Conservation (phyloP, 495 filamentous ascomycete genomes). For the Daldinia bambusicola region DNA sequence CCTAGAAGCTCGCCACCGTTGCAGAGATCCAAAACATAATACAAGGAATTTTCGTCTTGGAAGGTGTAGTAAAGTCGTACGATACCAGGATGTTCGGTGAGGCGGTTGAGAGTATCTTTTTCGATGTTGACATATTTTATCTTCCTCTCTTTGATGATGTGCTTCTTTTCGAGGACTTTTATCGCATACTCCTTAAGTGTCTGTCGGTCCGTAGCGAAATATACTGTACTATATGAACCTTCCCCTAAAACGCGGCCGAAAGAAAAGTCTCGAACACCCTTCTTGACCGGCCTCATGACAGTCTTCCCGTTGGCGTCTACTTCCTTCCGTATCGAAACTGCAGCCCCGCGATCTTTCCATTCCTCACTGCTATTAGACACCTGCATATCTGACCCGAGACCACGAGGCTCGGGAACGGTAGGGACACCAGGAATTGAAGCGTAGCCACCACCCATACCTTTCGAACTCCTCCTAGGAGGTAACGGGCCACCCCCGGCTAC, state of each 20-base stretch:
- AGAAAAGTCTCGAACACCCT: constrained; percentile 95
- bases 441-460: constrained; percentile 65
- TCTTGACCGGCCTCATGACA: constrained; percentile 86
- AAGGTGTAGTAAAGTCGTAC: constrained; percentile 99
- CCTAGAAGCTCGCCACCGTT: constrained; percentile 92
- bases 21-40: constrained; percentile 96
- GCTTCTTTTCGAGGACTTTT: constrained; percentile 97
- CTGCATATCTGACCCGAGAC: constrained; percentile 72
- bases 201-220: constrained; percentile 93
- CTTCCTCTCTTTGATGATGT: constrained; percentile 99
- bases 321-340: constrained; percentile 80
- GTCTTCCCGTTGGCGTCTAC: constrained; percentile 84
- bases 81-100: constrained; percentile 96
- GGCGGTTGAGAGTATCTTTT: constrained; percentile 94
- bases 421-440: constrained; percentile 54
- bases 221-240: constrained; percentile 97
- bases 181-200: constrained; percentile 97
- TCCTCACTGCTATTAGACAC: constrained; percentile 81
- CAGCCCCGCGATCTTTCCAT: constrained; percentile 94
- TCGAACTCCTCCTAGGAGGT: constrained; percentile 75
- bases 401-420: constrained; percentile 51
- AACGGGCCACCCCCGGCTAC: constrained; percentile 67
- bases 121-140: constrained; percentile 99
- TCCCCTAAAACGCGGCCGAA: constrained; percentile 94
- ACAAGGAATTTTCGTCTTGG: constrained; percentile 94